Percentiles rank a stretch among this genome's conserved stretches.
Conservation (phyloP, 176 grass and related monocot species). For the Chrysopogon serrulatus region DNA sequence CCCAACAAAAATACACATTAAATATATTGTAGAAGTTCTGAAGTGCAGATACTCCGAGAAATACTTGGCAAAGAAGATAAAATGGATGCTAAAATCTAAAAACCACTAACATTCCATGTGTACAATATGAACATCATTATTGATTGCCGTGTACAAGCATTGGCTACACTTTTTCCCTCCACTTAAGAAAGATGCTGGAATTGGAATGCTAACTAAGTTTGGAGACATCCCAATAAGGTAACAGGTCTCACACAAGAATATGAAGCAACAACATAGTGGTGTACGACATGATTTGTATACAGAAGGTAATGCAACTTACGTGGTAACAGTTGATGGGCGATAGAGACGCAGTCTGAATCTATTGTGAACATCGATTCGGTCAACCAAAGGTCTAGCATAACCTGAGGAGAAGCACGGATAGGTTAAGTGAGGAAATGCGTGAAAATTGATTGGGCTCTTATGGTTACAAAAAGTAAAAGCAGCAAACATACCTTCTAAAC, state of each 20-base stretch:
- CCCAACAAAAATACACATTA: neutral
- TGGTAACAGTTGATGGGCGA: slow-evolving; percentile 91
- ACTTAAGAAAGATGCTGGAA: neutral
- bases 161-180: neutral
- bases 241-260: neutral
- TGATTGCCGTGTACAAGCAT: neutral
- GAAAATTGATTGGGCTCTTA: neutral
- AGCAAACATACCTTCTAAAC: slow-evolving; percentile 75
- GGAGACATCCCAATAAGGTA: neutral
- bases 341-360: slow-evolving; percentile 85
- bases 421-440: neutral
- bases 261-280: neutral
- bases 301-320: slow-evolving; percentile 56
- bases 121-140: neutral
- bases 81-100: neutral
- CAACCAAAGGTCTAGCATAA: slow-evolving; percentile 96
- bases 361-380: slow-evolving; percentile 86
- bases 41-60: neutral
- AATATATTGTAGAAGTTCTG: neutral
- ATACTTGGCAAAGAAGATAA: neutral
- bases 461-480: slow-evolving; percentile 6
- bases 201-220: neutral
- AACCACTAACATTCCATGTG: neutral
- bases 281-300: slow-evolving; percentile 11
- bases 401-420: slow-evolving; percentile 46